Evolutionary conservation across 495 filamentous ascomycete species (phyloP), one percentile per base, ranked within the genome.

Genomic region (Aspergillus carlsbadensis): DNA sequence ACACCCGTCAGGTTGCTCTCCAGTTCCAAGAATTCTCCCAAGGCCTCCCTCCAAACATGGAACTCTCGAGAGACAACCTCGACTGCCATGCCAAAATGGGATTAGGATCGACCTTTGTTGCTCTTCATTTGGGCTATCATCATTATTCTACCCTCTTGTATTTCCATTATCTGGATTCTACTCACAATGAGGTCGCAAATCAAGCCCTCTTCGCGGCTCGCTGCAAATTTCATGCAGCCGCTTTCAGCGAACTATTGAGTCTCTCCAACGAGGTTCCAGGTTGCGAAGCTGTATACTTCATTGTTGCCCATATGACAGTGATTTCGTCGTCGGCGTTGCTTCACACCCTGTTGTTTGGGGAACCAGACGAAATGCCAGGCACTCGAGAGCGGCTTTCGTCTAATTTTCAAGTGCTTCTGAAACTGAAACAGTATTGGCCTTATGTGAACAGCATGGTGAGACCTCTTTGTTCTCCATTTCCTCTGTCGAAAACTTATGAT

Each of bases 221-320:
- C 17, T 69, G 67, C 60, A 69, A 67, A 47, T 35, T 56, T 33
- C 67, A 69, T 57, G 67, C 67, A 3, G 53, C 45, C 20, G 52
- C 49, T 3, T 65, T 67, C 42, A 67, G 57, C 40, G 67, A 69
- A 18, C 39, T 69, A 18, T 22, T 69, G 26, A 29, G 26, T 8
- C 26, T 29, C 26, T 29, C 26, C 26, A 26, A 61, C 10, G 46
- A 62, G 15, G 59, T 49, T 2, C 26, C 50, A 10, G 48, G 58
- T 14, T 64, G 62, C 14, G 67, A 64, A 22, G 67, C 60, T 22
- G 36, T 70, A 11, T 65, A 70, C 45, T 53, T 65, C 21, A 67
- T 67, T 58, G 60, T 67, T 18, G 62, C 64, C 2, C 67, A 70
- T 56, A 64, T 70, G 57, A 67, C 67, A 1, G 60, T 70, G 6